Base-by-base conservation (phyloP, 2,329 filamentous ascomycete genomes). In the Talaromyces rugulosus region DNA sequence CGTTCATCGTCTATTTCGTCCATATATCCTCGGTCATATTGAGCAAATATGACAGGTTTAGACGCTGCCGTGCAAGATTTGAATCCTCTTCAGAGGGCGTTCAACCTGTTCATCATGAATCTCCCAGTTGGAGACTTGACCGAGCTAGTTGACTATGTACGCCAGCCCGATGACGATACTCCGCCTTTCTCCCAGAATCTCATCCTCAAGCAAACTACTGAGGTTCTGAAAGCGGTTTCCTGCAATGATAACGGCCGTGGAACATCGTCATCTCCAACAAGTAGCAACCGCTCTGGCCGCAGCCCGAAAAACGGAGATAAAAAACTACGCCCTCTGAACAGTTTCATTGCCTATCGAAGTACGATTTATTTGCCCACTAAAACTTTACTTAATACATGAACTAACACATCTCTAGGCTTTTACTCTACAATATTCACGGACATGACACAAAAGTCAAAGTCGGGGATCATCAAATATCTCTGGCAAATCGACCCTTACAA, bases 371-470 rank as follows among this genome's bases (percentile, higher is more conserved):
- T 54, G 14, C 23, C 28, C n/a, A 8, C 31, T 30, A 50, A 42
- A 44, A 33, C 44, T 16, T 18, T 23, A 40, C 34, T 42, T 18
- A 53, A 59, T 63, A 58, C 66, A 59, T 63, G 12, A 51, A 27
- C 55, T 62, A 58, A 64, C 23, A 34, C 53, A 54, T 42, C 6
- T 50, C 7, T 62, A 83, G 81, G 75, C 64, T 82, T 80, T 68
- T 83, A 83, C 66, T 72, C 80, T 33, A 68, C 71, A 8, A 71
- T 81, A 9, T 82, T 84, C 66, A 76, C 77, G 7, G 72, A 74
- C 33, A 70, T 76, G 56, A 78, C 78, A 42, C 84, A 85, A 73
- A 85, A 84, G 73, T 74, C 76, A 47, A 81, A 82, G 59, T 86
- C 83, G 47, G 78, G 77, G 14, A 75, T 80, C 64, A 70, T 86